Base-by-base conservation (phyloP, 257 asterid species). In the Rehmannia glutinosa region DNA sequence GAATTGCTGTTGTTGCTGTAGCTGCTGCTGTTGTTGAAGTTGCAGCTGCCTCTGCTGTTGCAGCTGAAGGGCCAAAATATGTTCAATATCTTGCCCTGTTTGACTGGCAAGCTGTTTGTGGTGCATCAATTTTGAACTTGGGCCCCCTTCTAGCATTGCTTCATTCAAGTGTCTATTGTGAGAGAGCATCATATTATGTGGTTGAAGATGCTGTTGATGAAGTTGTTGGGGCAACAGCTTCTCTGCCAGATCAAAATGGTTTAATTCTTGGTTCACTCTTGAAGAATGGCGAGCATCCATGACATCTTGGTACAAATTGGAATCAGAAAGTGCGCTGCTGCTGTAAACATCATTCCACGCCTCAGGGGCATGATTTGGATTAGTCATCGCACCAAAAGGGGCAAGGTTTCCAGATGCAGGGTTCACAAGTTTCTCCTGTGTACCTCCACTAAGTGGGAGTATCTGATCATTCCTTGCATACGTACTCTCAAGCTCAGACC, bases 401-500 rank as follows among this genome's bases (percentile, higher is more conserved):
- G 79, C 68, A 73, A 62, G 68, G 77, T 85, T 81, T 69, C 81
- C 89, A 66, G 90, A 54, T 12, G 72, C 65, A 62, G 89, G 74
- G 76, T 78, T 82, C 30, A 70, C 71, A 58, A 67, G 66, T 66
- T 73, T 80, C 53, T 77, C 92, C 60, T 71, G 91, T 28, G 53
- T 75, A 47, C 66, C 80, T 16, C 80, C 80, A 27, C 69, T 73
- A 17, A 76, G 76, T 43, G 89, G 65, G 66, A 59, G 55, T 10
- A 74, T 56, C 69, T 69, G 88, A 25, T 83, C 87, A 75, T 77
- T 90, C 78, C 89, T 83, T 10, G 84, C 38, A 67, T 72, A 75
- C 45, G 87, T 78, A 74, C 88, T 84, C 64, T 92, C 98, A 30
- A 92, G 91, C 82, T 92, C 98, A 52, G 98, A 92, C 98, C 96